A percentile compares a stretch with the other conserved stretches of the same genome.
phyloP scores from a whole-genome alignment of 2,329 filamentous ascomycete genomes.

The Penicillium sp. region DNA sequence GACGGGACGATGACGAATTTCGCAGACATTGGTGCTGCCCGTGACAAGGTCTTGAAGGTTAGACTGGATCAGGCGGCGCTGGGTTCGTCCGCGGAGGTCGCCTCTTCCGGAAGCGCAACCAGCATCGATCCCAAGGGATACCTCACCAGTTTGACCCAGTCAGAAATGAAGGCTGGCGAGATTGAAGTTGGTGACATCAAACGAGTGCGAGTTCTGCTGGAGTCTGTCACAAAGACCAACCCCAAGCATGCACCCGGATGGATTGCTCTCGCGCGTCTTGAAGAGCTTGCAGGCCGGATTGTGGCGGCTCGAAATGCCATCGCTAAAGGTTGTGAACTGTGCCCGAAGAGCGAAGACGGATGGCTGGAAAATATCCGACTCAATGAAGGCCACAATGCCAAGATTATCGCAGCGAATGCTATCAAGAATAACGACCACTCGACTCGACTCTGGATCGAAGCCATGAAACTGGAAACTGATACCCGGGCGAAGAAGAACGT shows the following conservation, averaged over 20 bases:
- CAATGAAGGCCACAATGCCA: constrained; percentile 90
- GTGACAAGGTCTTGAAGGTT: constrained; percentile 95
- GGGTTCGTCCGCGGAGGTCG: constrained; percentile 67
- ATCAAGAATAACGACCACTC: constrained; percentile 91
- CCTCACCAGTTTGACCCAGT: constrained; percentile 86
- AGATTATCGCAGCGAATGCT: constrained; percentile 90
- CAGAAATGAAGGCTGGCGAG: constrained; percentile 77
- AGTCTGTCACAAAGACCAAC: constrained; percentile 97
- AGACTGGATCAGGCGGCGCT: constrained; percentile 86
- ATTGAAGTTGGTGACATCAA: constrained; percentile 93
- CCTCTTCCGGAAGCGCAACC: constrained; percentile 78
- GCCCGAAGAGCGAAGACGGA: constrained; percentile 90
- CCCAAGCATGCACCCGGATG: constrained; percentile 93
- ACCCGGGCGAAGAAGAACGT: constrained; percentile 88
- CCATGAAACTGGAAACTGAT: constrained; percentile 88
- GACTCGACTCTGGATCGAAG: constrained; percentile 90
- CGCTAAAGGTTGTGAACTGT: constrained; percentile 84
- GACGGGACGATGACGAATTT: constrained; percentile 98
- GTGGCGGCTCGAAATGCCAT: constrained; percentile 89
- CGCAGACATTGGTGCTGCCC: constrained; percentile 92
- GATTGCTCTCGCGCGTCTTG: constrained; percentile 90
- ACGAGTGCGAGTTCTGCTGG: constrained; percentile 86
- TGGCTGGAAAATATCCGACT: constrained; percentile 96
- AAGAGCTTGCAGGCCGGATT: constrained; percentile 90
- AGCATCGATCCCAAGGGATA: constrained; percentile 96